phyloP scores from a whole-genome alignment of 1,284 basidiomycete genomes.

The Melampsora larici-populina region DNA sequence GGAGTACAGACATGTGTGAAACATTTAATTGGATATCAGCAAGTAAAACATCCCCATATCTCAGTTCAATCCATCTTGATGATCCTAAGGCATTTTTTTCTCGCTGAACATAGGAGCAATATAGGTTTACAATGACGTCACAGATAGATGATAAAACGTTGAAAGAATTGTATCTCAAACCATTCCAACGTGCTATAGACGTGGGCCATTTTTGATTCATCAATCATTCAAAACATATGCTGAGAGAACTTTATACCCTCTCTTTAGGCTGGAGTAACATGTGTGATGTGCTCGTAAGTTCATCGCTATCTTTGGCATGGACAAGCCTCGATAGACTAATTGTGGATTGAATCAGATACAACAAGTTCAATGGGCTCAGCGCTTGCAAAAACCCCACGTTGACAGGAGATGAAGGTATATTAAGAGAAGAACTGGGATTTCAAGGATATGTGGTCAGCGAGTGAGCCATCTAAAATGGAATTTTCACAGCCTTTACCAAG shows the following conservation, averaged over 20 bases:
- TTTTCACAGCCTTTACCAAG: no score
- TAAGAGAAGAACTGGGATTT: conserved; percentile 51
- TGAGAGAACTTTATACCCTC: neutral
- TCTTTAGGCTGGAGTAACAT: conserved; percentile 10
- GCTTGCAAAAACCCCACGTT: conserved; percentile 50
- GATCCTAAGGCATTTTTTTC: neutral
- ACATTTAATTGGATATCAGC: neutral
- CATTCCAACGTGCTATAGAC: conserved; percentile 8
- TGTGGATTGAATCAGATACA: conserved; percentile 45
- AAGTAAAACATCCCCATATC: conserved; percentile 43
- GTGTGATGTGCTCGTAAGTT: conserved; percentile 36
- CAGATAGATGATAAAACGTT: conserved; percentile 26
- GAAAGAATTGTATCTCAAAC: conserved; percentile 19
- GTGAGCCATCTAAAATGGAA: conserved; percentile 32
- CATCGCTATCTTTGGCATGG: neutral
- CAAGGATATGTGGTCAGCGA: conserved; percentile 51
- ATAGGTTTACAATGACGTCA: conserved; percentile 13
- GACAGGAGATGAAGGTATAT: conserved; percentile 48
- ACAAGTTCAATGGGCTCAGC: conserved; percentile 48
- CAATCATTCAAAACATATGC: neutral
- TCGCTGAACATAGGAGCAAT: conserved; percentile 1
- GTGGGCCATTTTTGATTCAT: neutral
- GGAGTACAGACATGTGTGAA: conserved; percentile 51
- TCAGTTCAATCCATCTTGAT: neutral
- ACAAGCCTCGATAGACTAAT: neutral